Conservation (phyloP, 108 stramenopile genomes). For the Seminavis robusta region DNA sequence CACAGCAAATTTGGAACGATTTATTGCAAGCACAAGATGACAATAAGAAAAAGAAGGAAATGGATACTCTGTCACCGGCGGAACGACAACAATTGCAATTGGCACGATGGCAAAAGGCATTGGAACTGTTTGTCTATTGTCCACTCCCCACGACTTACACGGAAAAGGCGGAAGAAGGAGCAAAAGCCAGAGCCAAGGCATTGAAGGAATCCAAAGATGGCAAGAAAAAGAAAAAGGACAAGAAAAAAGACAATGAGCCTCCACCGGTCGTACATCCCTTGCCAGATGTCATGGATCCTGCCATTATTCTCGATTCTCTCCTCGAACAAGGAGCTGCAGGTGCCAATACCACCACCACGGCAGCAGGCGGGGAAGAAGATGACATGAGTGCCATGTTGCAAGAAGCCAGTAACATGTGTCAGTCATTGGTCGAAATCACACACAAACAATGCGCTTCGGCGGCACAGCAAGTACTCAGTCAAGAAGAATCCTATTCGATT, state of each 20-base stretch:
- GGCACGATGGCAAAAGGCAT: conserved; percentile 69
- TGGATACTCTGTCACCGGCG: conserved; percentile 48
- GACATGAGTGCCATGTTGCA: conserved; percentile 63
- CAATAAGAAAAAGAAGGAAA: conserved; percentile 19
- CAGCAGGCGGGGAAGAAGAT: conserved; percentile 72
- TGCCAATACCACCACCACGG: not conserved
- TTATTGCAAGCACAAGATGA: conserved; percentile 26
- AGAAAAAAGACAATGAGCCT: no score
- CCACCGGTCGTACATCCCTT: no score
- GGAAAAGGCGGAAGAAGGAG: not conserved
- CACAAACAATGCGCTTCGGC: conserved; percentile 58
- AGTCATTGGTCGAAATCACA: conserved; percentile 57
- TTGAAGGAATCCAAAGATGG: not conserved
- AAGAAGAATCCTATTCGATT: conserved; percentile 72
- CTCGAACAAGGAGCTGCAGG: not conserved
- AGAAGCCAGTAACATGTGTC: conserved; percentile 65
- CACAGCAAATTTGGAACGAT: conserved; percentile 14
- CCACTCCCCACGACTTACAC: conserved; percentile 20
- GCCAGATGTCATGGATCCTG: no score
- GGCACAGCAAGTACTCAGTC: conserved; percentile 48
- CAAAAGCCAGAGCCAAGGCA: not conserved
- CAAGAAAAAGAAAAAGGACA: no score
- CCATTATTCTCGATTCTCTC: no score
- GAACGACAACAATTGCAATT: conserved; percentile 56
- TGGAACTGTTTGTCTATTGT: conserved; percentile 75